Conservation (phyloP, 1,284 basidiomycete species). For the Apiotrichum siamense region DNA sequence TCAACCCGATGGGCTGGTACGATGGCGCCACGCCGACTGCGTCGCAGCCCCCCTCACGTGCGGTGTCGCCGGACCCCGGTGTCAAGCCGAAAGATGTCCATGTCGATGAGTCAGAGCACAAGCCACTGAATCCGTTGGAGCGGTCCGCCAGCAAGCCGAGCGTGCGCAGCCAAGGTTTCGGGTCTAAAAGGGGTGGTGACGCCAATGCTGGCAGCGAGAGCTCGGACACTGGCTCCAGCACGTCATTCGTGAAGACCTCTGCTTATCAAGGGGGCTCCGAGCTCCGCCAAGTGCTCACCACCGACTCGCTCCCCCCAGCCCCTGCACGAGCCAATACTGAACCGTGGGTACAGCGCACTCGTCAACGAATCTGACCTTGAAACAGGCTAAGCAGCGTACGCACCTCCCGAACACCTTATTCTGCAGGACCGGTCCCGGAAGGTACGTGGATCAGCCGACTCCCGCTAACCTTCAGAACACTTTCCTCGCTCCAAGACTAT, state of each 20-base stretch:
- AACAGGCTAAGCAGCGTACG: background rate
- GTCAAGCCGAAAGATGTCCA: background rate
- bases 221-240: background rate
- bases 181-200: background rate
- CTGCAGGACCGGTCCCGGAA: background rate
- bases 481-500: conserved; percentile 56
- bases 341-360: background rate
- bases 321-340: background rate
- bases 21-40: conserved; percentile 18
- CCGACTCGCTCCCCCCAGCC: background rate
- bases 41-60: background rate
- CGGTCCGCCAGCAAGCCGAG: background rate
- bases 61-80: background rate
- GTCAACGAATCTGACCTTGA: background rate
- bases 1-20: conserved; percentile 66
- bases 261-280: background rate
- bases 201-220: background rate
- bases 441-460: background rate
- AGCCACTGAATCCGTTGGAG: background rate
- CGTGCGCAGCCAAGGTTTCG: background rate
- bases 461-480: conserved; percentile 24
- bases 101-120: background rate
- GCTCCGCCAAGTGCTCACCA: background rate
- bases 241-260: background rate
- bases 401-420: background rate